phyloP scores from a whole-genome alignment of 1,284 basidiomycete species.

The Boletus smithii region DNA sequence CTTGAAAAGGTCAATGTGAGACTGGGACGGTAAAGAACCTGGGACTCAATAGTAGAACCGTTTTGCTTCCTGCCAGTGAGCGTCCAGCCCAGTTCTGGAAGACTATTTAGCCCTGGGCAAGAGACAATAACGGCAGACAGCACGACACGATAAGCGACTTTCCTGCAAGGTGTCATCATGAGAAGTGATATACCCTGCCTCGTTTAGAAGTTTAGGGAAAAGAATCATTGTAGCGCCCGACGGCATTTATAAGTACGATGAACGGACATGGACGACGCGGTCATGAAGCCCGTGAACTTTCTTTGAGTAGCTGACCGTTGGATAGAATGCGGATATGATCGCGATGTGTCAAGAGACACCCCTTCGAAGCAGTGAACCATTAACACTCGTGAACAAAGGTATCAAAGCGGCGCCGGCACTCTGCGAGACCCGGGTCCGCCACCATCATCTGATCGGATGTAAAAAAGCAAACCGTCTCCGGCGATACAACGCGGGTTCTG shows the following conservation, averaged over 20 bases:
- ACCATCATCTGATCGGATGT: not conserved
- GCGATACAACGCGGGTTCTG: not conserved
- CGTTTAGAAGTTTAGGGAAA: not conserved
- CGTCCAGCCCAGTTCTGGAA: slow-evolving; percentile 9
- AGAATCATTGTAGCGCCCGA: not conserved
- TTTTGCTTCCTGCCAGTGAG: slow-evolving; percentile 18
- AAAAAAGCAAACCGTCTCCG: not conserved
- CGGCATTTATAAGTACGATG: slow-evolving; percentile 3
- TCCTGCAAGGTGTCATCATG: slow-evolving; percentile 3
- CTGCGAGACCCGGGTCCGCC: slow-evolving; percentile 1
- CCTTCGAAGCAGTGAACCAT: not conserved
- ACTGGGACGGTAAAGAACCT: slow-evolving; percentile 18
- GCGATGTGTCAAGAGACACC: too few species aligned
- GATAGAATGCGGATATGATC: not conserved
- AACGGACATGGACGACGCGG: slow-evolving; percentile 6
- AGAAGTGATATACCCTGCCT: not conserved
- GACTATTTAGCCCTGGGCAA: not conserved
- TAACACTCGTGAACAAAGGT: not conserved
- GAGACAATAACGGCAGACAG: slow-evolving; percentile 5
- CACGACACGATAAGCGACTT: slow-evolving; percentile 1
- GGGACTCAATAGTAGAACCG: slow-evolving; percentile 13
- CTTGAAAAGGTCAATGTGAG: slow-evolving; percentile 21
- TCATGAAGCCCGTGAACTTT: slow-evolving; percentile 6
- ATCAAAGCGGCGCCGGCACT: not conserved
- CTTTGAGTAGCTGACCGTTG: slow-evolving; percentile 3